phyloP scores from a whole-genome alignment of 208 protist genomes.

The Trypanosoma scelopori region DNA sequence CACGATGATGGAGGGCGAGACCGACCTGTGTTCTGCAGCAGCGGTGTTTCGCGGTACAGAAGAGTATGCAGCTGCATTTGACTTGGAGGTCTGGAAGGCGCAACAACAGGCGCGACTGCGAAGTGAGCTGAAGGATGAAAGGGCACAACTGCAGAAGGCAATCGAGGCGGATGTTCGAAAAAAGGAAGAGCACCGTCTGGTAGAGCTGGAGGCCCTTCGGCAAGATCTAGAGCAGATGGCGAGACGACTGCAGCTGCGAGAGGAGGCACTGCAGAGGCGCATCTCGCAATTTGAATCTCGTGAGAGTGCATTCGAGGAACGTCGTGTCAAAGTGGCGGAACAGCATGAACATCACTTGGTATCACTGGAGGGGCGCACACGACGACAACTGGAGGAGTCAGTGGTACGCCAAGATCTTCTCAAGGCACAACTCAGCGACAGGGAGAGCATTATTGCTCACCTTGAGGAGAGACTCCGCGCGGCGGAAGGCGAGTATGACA shows the following conservation, averaged over 20 bases:
- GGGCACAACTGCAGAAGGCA: constrained; percentile 48
- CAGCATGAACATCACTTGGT: constrained; percentile 82
- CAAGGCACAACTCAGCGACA: constrained; percentile 58
- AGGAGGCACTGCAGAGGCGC: constrained; percentile 60
- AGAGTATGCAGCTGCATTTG: constrained; percentile 88
- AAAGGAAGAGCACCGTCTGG: constrained; percentile 35
- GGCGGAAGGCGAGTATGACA: constrained; percentile 74
- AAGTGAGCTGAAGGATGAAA: constrained; percentile 64
- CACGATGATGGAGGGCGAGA: constrained; percentile 17
- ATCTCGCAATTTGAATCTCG: constrained; percentile 62
- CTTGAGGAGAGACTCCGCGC: constrained; percentile 48
- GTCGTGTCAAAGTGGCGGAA: constrained; percentile 66
- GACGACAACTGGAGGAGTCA: constrained; percentile 56
- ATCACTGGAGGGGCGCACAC: constrained; percentile 52
- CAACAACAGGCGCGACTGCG: constrained; percentile 81
- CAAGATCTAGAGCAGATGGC: constrained; percentile 70
- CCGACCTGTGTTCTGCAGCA: constrained; percentile 17
- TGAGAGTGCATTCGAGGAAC: constrained; percentile 74
- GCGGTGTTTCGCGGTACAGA: constrained; percentile 60
- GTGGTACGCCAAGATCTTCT: constrained; percentile 41
- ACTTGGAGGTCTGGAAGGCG: constrained; percentile 91
- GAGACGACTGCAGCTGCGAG: constrained; percentile 46
- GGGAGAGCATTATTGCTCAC: constrained; percentile 38
- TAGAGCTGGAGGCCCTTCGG: constrained; percentile 57
- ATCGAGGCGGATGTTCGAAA: constrained; percentile 35